Conservation (phyloP, 2,329 filamentous ascomycete genomes). For the Colletotrichum chlorophyti region DNA sequence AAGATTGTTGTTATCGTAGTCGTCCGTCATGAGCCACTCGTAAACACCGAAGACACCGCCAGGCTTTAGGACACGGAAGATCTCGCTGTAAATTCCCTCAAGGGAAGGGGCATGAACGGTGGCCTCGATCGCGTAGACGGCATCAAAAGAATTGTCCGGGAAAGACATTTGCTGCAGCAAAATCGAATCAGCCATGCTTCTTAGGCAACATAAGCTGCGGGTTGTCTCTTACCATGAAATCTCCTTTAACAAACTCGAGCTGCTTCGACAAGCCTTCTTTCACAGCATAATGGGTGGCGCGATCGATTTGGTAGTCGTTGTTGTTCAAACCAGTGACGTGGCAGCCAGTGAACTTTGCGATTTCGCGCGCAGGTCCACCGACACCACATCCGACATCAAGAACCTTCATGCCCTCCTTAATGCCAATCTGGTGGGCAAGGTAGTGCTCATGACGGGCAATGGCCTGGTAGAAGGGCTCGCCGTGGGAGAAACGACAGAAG, state of each 20-base stretch:
- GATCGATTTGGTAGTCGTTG: slow-evolving; percentile 96
- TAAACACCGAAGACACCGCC: slow-evolving; percentile 93
- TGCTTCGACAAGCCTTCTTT: slow-evolving; percentile 80
- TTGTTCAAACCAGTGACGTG: slow-evolving; percentile 92
- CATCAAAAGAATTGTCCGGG: slow-evolving; percentile 86
- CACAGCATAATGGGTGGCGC: slow-evolving; percentile 79
- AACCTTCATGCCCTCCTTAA: slow-evolving; percentile 82
- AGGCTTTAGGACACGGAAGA: slow-evolving; percentile 92
- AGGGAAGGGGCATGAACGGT: slow-evolving; percentile 90
- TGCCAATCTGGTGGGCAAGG: slow-evolving; percentile 82
- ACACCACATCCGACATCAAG: slow-evolving; percentile 97
- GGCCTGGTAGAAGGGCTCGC: slow-evolving; percentile 85
- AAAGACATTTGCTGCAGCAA: slow-evolving; percentile 89
- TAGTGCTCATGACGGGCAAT: slow-evolving; percentile 96
- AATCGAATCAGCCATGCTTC: not conserved
- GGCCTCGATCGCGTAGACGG: slow-evolving; percentile 93
- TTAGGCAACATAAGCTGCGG: not conserved
- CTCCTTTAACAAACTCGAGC: slow-evolving; percentile 84
- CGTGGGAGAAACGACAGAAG: slow-evolving; percentile 89
- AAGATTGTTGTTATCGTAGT: slow-evolving; percentile 86
- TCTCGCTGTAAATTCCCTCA: slow-evolving; percentile 88
- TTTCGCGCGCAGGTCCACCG: slow-evolving; percentile 91
- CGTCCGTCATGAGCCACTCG: slow-evolving; percentile 96
- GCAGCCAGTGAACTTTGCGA: slow-evolving; percentile 87
- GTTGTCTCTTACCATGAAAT: slow-evolving; percentile 79